Base-by-base conservation (phyloP, 2,329 filamentous ascomycete species). In the Pseudogymnoascus sp. region DNA sequence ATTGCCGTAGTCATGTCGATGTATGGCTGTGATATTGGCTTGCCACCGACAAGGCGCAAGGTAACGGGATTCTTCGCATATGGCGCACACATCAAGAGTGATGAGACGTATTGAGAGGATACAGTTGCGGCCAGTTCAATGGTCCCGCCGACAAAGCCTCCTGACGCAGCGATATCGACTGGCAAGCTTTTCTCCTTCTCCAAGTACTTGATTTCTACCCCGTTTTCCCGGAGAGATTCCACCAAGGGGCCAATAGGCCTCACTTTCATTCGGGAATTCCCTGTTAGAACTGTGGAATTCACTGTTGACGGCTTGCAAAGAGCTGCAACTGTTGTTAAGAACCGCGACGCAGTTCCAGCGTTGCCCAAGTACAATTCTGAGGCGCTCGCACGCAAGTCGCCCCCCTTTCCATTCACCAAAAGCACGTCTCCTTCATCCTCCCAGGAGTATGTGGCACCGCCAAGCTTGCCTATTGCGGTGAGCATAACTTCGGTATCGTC, bases 1-100 rank as follows among this genome's bases (percentile, higher is more conserved):
- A 99, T 99, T 14, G 92, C 84, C 61, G 95, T 92, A 1, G 94
- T 99, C 93, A 99, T 97, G 73, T 99, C 92, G 70, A 99, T 97
- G 74, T 99, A 99, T 1, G 88, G 86, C 73, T 97, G 92, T 1
- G 93, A 97, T 67, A 99, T 96, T 45, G 94, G 93, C 74, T 96
- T 97, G 62, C 92, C 94, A n/a, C 94, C 94, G 11, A 97, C 88
- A 39, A 99, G 82, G 41, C 87, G 88, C 67, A 99, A 78, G 0
- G 91, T 97, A 38, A 99, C 92, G 0, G 93, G 90, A 66, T 92
- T 87, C 77, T 96, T 97, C 52, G 94, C 94, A 72, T 97, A 99
- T 0, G 94, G 94, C 0, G 94, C 94, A 64, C 92, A 95, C 91
- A 99, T 95, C 60, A 99, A 80, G 66, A 99, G 86, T 1, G 93